Evolutionary conservation across 2,329 filamentous ascomycete species (phyloP).

Genomic region (Ceratocystis smalleyi): DNA sequence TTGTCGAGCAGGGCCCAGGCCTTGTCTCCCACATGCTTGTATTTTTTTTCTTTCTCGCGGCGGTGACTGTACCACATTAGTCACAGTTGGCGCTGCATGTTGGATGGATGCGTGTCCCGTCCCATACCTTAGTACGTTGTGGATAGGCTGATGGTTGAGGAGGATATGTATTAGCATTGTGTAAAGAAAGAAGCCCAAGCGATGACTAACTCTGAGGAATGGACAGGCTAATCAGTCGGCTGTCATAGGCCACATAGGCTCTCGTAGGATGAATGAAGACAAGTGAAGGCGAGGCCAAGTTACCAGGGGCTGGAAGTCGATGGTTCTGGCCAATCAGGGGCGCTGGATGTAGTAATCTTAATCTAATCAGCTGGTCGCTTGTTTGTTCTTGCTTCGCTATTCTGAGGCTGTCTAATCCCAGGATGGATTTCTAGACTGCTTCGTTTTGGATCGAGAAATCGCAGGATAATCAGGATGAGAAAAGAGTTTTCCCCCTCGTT

Average conservation of each 20-base stretch:
- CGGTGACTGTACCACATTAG: slow-evolving; percentile 11
- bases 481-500: not conserved
- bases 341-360: not conserved
- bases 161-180: no score
- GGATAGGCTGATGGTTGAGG: no score
- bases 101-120: not conserved
- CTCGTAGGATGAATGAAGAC: not conserved
- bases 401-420: not conserved
- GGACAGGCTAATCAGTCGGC: no score
- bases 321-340: slow-evolving; percentile 3
- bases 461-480: not conserved
- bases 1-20: not conserved
- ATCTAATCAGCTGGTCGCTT: not conserved
- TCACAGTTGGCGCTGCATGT: not conserved
- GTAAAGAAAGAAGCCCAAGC: no score
- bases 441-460: not conserved
- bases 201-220: no score
- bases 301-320: not conserved
- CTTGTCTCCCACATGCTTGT: not conserved
- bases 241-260: no score
- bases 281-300: not conserved
- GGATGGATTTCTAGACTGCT: not conserved
- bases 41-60: no score
- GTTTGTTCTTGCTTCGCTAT: not conserved
- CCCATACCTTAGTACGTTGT: not conserved